Evolutionary conservation across 2,329 filamentous ascomycete genomes (phyloP).

Genomic region (Xenosphaeropsis pyriputrescens): DNA sequence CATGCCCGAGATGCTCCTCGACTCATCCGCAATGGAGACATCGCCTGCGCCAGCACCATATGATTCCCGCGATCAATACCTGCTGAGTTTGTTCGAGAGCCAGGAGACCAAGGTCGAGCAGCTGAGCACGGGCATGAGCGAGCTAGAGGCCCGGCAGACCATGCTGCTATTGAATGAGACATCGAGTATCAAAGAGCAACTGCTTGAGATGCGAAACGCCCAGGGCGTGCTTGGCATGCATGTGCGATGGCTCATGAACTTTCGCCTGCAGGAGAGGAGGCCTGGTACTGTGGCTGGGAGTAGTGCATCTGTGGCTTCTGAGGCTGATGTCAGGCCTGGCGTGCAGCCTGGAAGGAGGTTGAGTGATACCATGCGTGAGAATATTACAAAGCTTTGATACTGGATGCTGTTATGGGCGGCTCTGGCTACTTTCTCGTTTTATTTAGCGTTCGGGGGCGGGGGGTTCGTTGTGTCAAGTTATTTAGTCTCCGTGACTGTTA

Average conservation of each 20-base stretch:
- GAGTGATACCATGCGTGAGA: constrained; percentile 10
- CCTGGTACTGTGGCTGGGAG: constrained; percentile 4
- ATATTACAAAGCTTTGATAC: constrained; percentile 11
- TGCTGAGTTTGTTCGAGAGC: constrained; percentile 30
- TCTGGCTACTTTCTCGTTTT: no score
- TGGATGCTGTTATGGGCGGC: no score
- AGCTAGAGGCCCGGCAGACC: constrained; percentile 43
- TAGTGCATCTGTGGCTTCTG: constrained; percentile 7
- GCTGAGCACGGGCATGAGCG: constrained; percentile 38
- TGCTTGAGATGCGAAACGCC: constrained; percentile 30
- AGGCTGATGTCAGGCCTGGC: constrained; percentile 2
- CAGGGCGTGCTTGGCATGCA: constrained; percentile 19
- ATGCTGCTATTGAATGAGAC: constrained; percentile 48
- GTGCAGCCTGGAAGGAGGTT: constrained; percentile 6
- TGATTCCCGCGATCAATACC: constrained; percentile 27
- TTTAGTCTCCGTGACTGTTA: no score
- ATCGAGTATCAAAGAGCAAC: constrained; percentile 44
- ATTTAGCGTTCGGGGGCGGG: no score
- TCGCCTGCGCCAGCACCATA: constrained; percentile 12
- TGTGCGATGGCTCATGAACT: constrained; percentile 19
- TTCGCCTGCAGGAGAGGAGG: constrained; percentile 15
- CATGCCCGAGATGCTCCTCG: constrained; percentile 10
- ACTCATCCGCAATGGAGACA: constrained; percentile 10
- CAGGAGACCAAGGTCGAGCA: constrained; percentile 41
- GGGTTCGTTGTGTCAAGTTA: no score